These are phyloP conservation scores for Diaporthe velutina DNA, from an alignment of 2,329 filamentous ascomycete species.

Conservation along the genomic window DNA sequence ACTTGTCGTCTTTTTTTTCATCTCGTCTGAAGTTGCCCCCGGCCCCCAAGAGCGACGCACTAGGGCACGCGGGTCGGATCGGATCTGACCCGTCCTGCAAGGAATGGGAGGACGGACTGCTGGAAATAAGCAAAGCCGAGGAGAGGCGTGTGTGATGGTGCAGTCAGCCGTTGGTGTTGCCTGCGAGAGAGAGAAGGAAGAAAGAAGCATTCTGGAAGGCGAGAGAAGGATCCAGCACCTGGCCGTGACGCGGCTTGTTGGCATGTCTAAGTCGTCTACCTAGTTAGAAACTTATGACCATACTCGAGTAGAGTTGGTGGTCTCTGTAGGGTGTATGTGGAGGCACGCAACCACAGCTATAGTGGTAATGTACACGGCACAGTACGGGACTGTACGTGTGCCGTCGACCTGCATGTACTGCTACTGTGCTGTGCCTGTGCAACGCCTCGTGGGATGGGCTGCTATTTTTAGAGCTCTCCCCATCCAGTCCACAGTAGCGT, in stretches of 20 bases:
- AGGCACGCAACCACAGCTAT: background rate
- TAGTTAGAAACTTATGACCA: background rate
- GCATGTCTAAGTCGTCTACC: background rate
- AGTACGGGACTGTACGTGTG: background rate
- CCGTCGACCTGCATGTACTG: background rate
- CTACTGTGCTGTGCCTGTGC: constrained; percentile 20
- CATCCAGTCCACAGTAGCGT: constrained; percentile 18
- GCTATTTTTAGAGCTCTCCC: constrained; percentile 18
- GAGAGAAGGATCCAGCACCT: constrained; percentile 11
- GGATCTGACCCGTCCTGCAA: constrained; percentile 26
- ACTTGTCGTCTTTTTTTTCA: background rate
- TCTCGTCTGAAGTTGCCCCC: constrained; percentile 11
- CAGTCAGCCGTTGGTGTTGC: background rate
- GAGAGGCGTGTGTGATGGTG: background rate
- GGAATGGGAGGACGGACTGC: constrained; percentile 12
- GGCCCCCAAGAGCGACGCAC: constrained; percentile 4
- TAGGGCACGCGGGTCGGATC: constrained; percentile 23
- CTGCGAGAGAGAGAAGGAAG: background rate
- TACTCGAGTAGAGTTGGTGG: no score
- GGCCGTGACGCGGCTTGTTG: background rate
- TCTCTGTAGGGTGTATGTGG: no score
- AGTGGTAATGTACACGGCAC: background rate
- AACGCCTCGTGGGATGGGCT: constrained; percentile 19
- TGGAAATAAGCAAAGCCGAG: background rate
- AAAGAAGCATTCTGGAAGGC: constrained; percentile 18